Evolutionary conservation across 768 basidiomycete species (phyloP), one percentile per base, ranked within the genome.

Genomic region (Mrakia gelida): DNA sequence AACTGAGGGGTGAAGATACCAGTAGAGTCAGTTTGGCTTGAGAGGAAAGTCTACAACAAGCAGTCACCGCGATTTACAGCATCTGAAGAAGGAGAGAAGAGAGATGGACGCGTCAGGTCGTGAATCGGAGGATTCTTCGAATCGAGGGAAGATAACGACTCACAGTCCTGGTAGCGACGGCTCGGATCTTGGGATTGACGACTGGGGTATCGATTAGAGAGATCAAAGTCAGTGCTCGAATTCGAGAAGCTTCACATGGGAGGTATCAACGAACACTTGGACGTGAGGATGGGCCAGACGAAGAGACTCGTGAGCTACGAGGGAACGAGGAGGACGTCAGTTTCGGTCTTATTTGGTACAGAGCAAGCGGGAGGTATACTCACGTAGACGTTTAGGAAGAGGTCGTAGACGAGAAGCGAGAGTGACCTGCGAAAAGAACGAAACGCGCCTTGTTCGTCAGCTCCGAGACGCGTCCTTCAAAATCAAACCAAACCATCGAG

Each of bases 301-400:
- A 78, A 78, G 32, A 78, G 77, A 45, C 28, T 30, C 62, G 77
- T 78, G 59, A 75, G 73, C 73, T 75, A 43, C 10, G 13, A 7
- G 2, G 26, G 11, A 59, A 28, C n/a, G n/a, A 59, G 32, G 59
- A 65, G 9, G 23, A 32, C 18, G 26, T 56, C 52, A 54, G 30
- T 23, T 28, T 61, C 28, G 23, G 11, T 30, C 59, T 32, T 43
- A 9, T 38, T 38, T 38, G 38, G 38, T 38, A 9, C 16, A 18
- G 23, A 52, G n/a, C 7, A 59, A 21, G 26, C 38, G 32, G 26
- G 28, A 5, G 38, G 34, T n/a, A 5, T 18, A 75, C 41, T 26
- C 45, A 78, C 59, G 77, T 74, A 78, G 54, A 78, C 71, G 45
- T 78, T 78, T 73, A 78, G 77, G 49, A 78, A 78, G 13, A 78